Conservation (phyloP, 176 grass and related monocot species). For the Saccharum officinarum region DNA sequence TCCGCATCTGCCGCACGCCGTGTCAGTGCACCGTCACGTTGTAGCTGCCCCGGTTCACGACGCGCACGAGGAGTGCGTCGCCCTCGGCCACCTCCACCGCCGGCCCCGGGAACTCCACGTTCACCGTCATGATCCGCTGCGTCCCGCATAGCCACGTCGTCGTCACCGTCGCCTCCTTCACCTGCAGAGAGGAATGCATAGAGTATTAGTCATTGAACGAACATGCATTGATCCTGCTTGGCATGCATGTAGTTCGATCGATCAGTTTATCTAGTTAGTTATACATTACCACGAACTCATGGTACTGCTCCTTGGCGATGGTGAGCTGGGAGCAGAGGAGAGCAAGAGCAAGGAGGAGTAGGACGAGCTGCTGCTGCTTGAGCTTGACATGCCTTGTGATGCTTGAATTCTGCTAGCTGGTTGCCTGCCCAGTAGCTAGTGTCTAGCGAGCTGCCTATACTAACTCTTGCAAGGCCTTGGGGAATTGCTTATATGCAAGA, state of each 20-base stretch:
- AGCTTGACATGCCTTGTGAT: constrained; percentile 6
- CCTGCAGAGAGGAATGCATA: not conserved
- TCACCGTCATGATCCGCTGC: constrained; percentile 61
- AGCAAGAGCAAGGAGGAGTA: not conserved
- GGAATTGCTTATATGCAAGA: not conserved
- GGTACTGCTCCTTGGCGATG: constrained; percentile 56
- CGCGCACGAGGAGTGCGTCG: constrained; percentile 55
- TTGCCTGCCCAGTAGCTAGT: not conserved
- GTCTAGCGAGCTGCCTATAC: not conserved
- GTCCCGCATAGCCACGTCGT: constrained; percentile 61
- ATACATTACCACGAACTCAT: constrained; percentile 71
- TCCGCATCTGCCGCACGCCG: constrained; percentile 80
- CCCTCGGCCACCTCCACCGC: constrained; percentile 67
- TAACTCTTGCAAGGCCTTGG: not conserved
- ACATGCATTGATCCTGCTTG: not conserved
- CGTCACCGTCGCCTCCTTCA: constrained; percentile 69
- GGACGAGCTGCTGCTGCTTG: not conserved
- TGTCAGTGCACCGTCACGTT: constrained; percentile 84
- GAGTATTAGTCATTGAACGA: too few relatives aligned
- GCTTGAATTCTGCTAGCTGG: not conserved
- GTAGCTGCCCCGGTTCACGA: constrained; percentile 63
- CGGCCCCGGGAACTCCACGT: constrained; percentile 87
- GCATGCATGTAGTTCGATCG: not conserved
- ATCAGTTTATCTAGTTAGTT: not conserved
- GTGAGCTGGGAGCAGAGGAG: not conserved